Percentiles rank a stretch among this genome's conserved stretches.
These are phyloP conservation scores for Monascus purpureus DNA, from an alignment of 495 filamentous ascomycete genomes.

Conservation along the genomic window DNA sequence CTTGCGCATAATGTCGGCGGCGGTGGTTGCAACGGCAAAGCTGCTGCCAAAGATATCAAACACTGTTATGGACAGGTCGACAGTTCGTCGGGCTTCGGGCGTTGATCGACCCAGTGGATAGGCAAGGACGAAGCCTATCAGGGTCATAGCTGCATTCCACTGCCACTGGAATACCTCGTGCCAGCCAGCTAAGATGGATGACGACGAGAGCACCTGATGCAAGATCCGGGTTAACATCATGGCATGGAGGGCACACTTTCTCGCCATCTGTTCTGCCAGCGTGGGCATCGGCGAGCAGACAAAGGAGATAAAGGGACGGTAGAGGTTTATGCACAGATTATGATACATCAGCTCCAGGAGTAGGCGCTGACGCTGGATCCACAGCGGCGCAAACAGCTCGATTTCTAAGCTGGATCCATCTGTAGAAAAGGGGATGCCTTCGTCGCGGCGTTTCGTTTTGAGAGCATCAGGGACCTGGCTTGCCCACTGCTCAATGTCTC, in stretches of 20 bases:
- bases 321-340: slow-evolving; percentile 25
- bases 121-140: slow-evolving; percentile 33
- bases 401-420: neutral
- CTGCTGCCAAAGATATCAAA: slow-evolving; percentile 16
- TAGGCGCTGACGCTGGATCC: slow-evolving; percentile 36
- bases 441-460: slow-evolving; percentile 12
- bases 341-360: slow-evolving; percentile 39
- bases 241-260: too few relatives aligned
- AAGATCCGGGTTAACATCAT: slow-evolving; percentile 32
- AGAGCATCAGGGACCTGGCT: slow-evolving; percentile 17
- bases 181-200: slow-evolving; percentile 30
- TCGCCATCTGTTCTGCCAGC: too few relatives aligned
- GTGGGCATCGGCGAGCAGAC: too few relatives aligned
- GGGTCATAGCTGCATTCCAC: slow-evolving; percentile 35
- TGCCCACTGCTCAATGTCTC: slow-evolving; percentile 14
- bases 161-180: slow-evolving; percentile 33
- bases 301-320: too few relatives aligned
- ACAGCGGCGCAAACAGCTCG: slow-evolving; percentile 8
- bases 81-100: slow-evolving; percentile 15
- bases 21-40: neutral
- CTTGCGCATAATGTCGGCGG: neutral
- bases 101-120: slow-evolving; percentile 22
- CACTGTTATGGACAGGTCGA: slow-evolving; percentile 20
- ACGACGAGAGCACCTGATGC: slow-evolving; percentile 31
- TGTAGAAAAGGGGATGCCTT: neutral